These are phyloP conservation scores for Papiliotrema flavescens DNA, from an alignment of 1,284 basidiomycete genomes.

Conservation along the genomic window DNA sequence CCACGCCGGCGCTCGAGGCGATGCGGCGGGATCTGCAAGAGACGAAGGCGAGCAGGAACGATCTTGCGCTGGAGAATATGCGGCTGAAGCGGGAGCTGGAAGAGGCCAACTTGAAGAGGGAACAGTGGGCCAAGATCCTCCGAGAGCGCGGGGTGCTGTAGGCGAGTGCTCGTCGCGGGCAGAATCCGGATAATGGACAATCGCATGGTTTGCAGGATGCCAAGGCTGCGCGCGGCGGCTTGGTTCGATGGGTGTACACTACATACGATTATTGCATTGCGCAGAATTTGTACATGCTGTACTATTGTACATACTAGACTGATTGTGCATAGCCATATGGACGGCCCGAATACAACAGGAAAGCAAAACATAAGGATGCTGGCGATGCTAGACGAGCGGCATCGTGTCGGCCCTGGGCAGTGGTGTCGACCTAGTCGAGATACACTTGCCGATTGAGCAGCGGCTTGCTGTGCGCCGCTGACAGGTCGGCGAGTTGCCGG, in stretches of 20 bases:
- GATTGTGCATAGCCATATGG: no score
- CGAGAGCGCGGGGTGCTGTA: constrained; percentile 57
- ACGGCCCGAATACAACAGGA: background rate
- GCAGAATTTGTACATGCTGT: no score
- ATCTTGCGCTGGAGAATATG: constrained; percentile 70
- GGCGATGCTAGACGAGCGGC: no score
- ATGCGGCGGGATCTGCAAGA: constrained; percentile 66
- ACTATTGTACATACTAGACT: no score
- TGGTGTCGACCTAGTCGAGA: background rate
- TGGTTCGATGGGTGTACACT: no score
- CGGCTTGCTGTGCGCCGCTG: constrained; percentile 35
- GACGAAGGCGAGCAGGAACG: constrained; percentile 72
- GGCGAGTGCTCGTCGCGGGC: no score
- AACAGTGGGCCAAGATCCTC: constrained; percentile 70
- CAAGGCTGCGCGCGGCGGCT: no score
- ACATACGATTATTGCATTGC: no score
- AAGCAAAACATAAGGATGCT: no score
- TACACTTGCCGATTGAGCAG: constrained; percentile 40
- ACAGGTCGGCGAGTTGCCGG: constrained; percentile 35
- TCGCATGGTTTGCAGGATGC: no score
- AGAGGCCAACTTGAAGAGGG: constrained; percentile 67
- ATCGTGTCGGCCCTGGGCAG: no score
- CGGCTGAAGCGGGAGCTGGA: constrained; percentile 66
- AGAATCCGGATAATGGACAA: no score
- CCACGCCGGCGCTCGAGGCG: constrained; percentile 70